These are phyloP conservation scores for Malus asiatica DNA, from an alignment of 306 rosid species.

Conservation along the genomic window DNA sequence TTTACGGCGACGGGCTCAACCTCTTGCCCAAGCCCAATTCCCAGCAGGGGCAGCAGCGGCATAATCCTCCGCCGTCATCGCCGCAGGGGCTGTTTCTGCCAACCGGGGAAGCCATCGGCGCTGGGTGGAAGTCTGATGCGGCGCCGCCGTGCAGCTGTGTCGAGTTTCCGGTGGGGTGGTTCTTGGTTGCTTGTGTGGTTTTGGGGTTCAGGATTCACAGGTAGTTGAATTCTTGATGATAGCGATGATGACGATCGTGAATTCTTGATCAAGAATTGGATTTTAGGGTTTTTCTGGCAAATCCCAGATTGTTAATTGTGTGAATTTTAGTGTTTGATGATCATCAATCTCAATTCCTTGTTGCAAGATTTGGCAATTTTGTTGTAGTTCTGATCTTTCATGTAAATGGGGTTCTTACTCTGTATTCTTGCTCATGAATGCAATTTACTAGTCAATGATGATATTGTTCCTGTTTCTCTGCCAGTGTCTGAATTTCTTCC, in stretches of 20 bases:
- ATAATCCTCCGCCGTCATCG: neutral
- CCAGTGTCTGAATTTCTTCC: neutral
- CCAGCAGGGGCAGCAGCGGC: neutral
- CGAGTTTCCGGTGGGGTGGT: slow-evolving; percentile 21
- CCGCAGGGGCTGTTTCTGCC: neutral
- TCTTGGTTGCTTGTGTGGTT: slow-evolving; percentile 23
- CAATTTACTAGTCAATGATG: neutral
- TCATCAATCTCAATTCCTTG: neutral
- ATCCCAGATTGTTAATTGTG: neutral
- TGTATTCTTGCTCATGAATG: neutral
- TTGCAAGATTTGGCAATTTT: neutral
- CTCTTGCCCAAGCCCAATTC: neutral
- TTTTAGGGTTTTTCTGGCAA: neutral
- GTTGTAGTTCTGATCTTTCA: neutral
- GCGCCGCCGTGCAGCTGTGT: slow-evolving; percentile 18
- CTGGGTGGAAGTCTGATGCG: slow-evolving; percentile 13
- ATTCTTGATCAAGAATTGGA: neutral
- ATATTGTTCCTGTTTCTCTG: neutral
- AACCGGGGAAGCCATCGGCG: neutral
- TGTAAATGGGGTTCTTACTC: neutral
- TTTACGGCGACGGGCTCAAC: slow-evolving; percentile 21
- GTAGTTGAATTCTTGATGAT: slow-evolving; percentile 9
- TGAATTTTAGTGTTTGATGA: neutral
- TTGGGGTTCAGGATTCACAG: slow-evolving; percentile 17
- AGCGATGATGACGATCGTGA: neutral